A percentile compares a stretch with the other conserved stretches of the same genome.
phyloP scores from a whole-genome alignment of 2,329 filamentous ascomycete genomes.

The Aureobasidium sp. region DNA sequence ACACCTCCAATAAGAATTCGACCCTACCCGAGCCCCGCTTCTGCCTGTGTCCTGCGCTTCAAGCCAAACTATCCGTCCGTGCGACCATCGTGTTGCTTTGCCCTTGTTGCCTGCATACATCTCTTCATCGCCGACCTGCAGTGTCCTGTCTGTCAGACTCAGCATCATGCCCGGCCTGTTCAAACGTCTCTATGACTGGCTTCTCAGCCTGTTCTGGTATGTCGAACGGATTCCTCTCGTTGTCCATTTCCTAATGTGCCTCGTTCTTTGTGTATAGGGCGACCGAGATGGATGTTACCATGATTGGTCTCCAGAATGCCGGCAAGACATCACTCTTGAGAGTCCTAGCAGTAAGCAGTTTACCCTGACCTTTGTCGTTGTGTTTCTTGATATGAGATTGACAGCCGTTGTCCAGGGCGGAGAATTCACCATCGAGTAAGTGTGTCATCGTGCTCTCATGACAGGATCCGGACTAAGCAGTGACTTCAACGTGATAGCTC shows the following conservation, averaged over 20 bases:
- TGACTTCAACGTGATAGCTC: slow-evolving; percentile 52
- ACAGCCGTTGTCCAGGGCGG: slow-evolving; percentile 59
- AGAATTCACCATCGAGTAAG: slow-evolving; percentile 98
- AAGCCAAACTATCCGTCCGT: slow-evolving; percentile 2
- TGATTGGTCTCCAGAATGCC: slow-evolving; percentile 96
- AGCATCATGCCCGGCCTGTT: slow-evolving; percentile 80
- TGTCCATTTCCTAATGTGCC: slow-evolving; percentile 43
- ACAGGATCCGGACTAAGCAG: background rate
- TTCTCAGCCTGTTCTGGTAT: slow-evolving; percentile 95
- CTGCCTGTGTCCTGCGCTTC: slow-evolving; percentile 9
- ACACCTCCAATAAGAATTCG: slow-evolving; percentile 14
- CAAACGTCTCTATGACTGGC: slow-evolving; percentile 94
- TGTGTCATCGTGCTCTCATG: slow-evolving; percentile 32
- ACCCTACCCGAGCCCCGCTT: slow-evolving; percentile 15
- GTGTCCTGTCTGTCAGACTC: slow-evolving; percentile 16
- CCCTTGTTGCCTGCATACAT: slow-evolving; percentile 3
- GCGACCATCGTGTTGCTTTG: slow-evolving; percentile 6
- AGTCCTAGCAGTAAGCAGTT: slow-evolving; percentile 94
- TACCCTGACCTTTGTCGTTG: slow-evolving; percentile 37
- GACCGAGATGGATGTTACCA: slow-evolving; percentile 98
- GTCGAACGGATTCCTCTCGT: slow-evolving; percentile 29
- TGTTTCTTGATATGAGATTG: slow-evolving; percentile 4
- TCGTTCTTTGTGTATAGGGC: slow-evolving; percentile 56
- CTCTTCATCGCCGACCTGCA: slow-evolving; percentile 20
- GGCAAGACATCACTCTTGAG: slow-evolving; percentile 93